Evolutionary conservation across 495 filamentous ascomycete species (phyloP), one percentile per base, ranked within the genome.

Genomic region (Apiosordaria backusii): DNA sequence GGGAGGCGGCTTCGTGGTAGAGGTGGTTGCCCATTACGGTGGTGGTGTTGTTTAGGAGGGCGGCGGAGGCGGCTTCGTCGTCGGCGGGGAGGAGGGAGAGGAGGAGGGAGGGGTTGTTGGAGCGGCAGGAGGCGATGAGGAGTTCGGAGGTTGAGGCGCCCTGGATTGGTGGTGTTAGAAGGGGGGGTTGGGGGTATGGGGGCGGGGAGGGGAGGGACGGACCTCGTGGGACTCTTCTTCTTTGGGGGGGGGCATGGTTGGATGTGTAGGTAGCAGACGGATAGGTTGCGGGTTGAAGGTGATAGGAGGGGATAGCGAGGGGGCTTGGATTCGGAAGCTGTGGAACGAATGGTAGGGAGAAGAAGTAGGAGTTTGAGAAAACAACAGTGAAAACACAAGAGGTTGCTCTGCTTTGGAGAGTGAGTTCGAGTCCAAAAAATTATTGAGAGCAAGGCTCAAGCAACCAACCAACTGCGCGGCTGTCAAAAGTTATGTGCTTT

Each of bases 91-190:
- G 76, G 63, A 90, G 85, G 53, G 84, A 77, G 68, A 83, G 73
- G 63, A 99, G 87, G 55, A 99, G 87, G 53, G 91, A 87, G 68
- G 87, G 86, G 78, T 98, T 97, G 82, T 98, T 91, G 65, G 95
- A 88, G 40, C 95, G 92, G 79, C 89, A 93, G 71, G 96, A 90
- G 82, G 97, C 95, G 77, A 99, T 87, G 64, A 98, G 85, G 69
- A 89, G 86, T 77, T 99, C 96, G 71, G 85, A 79, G 15, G 88
- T 86, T 60, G 91, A 90, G 65, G 96, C 95, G 76, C 95, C 95
- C 92, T 97, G 50, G 24, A 18, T 7, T 24, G 40, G n/a, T n/a
- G n/a, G n/a, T 66, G 60, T 35, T 54, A 65, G 53, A 50, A 10
- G 19, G 58, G 21, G 53, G 24, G n/a, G 52, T 25, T 13, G 26